Conservation (phyloP, 78 protist species). For the Paulinella micropora region DNA sequence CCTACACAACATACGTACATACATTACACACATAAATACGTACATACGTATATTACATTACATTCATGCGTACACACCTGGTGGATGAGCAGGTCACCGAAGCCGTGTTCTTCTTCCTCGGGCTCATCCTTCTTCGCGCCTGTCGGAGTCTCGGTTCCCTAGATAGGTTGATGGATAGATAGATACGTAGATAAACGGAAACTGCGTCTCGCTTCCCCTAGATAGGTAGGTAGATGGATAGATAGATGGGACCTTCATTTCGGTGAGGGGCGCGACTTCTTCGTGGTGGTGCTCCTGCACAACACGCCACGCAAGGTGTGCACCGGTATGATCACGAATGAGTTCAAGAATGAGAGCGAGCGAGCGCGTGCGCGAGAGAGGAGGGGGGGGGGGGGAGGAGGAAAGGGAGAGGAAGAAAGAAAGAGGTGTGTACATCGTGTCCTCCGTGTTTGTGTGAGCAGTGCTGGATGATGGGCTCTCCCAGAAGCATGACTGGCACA, state of each 20-base stretch:
- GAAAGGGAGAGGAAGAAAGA: neutral
- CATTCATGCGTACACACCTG: neutral
- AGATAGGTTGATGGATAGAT: too few relatives aligned
- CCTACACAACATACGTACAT: neutral
- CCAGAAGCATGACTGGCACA: conserved; percentile 70
- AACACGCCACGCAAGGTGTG: too few relatives aligned
- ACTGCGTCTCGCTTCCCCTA: too few relatives aligned
- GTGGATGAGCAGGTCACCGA: conserved; percentile 60
- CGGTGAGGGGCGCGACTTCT: too few relatives aligned
- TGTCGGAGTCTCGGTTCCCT: too few relatives aligned
- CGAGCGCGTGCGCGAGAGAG: too few relatives aligned
- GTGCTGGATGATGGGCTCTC: conserved; percentile 58
- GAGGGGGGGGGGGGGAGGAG: neutral
- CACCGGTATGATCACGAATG: too few relatives aligned
- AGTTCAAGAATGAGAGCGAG: too few relatives aligned
- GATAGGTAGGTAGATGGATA: too few relatives aligned
- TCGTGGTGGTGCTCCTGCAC: too few relatives aligned
- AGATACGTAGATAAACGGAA: too few relatives aligned
- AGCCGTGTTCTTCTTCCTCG: conserved; percentile 43
- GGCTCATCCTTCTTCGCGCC: neutral
- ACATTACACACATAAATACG: neutral
- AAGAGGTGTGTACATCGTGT: neutral
- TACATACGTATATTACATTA: neutral
- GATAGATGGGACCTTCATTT: too few relatives aligned
- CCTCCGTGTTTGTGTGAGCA: conserved; percentile 9